These are phyloP conservation scores for Lathyrus tuberosus DNA, from an alignment of 306 rosid species.

Conservation along the genomic window DNA sequence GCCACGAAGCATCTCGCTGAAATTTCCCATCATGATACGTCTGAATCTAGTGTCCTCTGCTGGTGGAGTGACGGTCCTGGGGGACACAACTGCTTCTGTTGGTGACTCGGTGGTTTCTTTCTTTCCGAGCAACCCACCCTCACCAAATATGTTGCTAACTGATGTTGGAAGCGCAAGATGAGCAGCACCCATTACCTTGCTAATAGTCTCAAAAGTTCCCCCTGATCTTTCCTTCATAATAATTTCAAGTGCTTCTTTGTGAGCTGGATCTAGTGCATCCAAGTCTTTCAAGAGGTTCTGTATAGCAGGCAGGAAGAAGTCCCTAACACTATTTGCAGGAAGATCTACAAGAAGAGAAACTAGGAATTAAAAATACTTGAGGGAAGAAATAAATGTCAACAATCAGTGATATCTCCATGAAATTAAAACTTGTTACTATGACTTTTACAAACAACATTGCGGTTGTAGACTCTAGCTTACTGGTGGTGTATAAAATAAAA, in stretches of 20 bases:
- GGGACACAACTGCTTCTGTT: conserved; percentile 55
- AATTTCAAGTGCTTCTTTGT: conserved; percentile 98
- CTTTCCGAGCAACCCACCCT: conserved; percentile 82
- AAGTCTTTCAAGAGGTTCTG: conserved; percentile 79
- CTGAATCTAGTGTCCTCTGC: conserved; percentile 85
- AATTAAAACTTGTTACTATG: conserved; percentile 16
- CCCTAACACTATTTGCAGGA: conserved; percentile 71
- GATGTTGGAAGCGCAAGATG: conserved; percentile 87
- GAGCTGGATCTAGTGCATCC: conserved; percentile 94
- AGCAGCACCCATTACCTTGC: conserved; percentile 96
- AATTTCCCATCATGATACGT: conserved; percentile 92
- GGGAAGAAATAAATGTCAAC: not conserved
- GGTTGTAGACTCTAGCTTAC: conserved; percentile 18
- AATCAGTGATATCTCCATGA: conserved; percentile 9
- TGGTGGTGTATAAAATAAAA: conserved; percentile 5
- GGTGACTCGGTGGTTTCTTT: conserved; percentile 60
- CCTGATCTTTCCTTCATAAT: conserved; percentile 94
- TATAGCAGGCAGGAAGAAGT: conserved; percentile 78
- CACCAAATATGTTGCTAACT: conserved; percentile 83
- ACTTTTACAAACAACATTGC: conserved; percentile 16
- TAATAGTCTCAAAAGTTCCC: conserved; percentile 82
- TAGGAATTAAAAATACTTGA: conserved; percentile 30
- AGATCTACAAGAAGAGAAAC: conserved; percentile 60
- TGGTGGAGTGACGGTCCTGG: conserved; percentile 44
- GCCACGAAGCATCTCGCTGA: conserved; percentile 86